Base-by-base conservation (phyloP, 2,329 filamentous ascomycete genomes). In the Pyricularia pennisetigena region DNA sequence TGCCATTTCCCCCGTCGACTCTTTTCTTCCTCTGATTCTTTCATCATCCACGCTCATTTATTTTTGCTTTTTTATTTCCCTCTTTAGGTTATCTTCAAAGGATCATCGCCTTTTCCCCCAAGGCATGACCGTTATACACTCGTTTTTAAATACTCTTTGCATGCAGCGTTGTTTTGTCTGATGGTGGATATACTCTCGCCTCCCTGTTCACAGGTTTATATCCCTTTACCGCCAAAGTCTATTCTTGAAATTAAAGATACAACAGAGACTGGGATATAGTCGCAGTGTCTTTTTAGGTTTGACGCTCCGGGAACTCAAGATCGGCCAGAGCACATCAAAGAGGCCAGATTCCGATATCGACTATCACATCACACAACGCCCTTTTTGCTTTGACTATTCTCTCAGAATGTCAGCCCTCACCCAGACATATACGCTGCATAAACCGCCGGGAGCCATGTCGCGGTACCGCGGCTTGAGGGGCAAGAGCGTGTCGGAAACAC, bases 391-490 rank as follows among this genome's bases (percentile, higher is more conserved):
- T 49, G n/a, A 49, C 20, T 49, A n/a, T 49, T 35, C n/a, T 35
- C 9, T 35, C 30, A 26, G 3, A 29, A 73, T 73, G 72, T 59
- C 72, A 65, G 68, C 70, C 8, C 68, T 69, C 9, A 68, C 70
- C 10, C 70, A 70, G 41, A 69, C 68, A 63, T 54, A 67, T 64
- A 49, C 62, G 41, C 41, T 49, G 23, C 65, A 67, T 4, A 62
- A 64, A 35, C 68, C 71, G 67, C 70, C 71, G 67, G 71, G 70
- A 54, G 75, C 73, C 69, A 73, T 76, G 68, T 77, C 77, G 41
- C 74, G 77, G 69, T 78, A 78, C 68, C 75, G 75, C 67, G 76
- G 73, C 67, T 68, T 77, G 57, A 74, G 76, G 68, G 75, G 75
- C 67, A 75, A 73, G 61, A 76, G 75, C 64, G 71, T 72, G 29